These are phyloP conservation scores for Starmerella ratchasimensis DNA, from an alignment of 805 yeast species.

Conservation along the genomic window DNA sequence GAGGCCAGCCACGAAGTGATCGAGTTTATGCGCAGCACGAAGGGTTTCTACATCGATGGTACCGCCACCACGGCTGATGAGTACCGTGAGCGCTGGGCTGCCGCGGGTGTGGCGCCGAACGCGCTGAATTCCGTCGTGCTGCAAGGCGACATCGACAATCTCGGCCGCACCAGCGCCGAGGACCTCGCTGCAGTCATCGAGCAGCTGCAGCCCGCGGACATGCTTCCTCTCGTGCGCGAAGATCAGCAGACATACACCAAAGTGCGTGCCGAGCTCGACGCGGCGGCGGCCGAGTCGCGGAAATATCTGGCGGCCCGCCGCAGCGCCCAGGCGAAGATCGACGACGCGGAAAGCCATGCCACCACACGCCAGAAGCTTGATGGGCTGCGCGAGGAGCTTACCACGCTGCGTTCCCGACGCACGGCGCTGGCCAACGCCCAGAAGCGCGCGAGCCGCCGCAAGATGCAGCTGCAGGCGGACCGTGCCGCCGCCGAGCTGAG, in stretches of 20 bases:
- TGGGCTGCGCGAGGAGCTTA: slow-evolving; percentile 5
- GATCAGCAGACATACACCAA: slow-evolving; percentile 47
- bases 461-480: slow-evolving; percentile 2
- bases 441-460: slow-evolving; percentile 5
- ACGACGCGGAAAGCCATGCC: slow-evolving; percentile 35
- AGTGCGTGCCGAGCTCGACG: slow-evolving; percentile 40
- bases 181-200: slow-evolving; percentile 68
- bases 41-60: slow-evolving; percentile 11
- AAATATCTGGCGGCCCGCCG: slow-evolving; percentile 56
- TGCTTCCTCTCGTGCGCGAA: slow-evolving; percentile 60
- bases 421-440: slow-evolving; percentile 4
- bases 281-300: slow-evolving; percentile 49
- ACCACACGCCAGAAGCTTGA: slow-evolving; percentile 40
- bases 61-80: slow-evolving; percentile 24
- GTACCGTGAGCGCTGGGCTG: slow-evolving; percentile 52
- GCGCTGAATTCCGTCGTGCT: slow-evolving; percentile 87
- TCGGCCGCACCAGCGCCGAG: slow-evolving; percentile 72
- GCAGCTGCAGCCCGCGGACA: slow-evolving; percentile 32
- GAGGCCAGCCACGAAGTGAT: not conserved
- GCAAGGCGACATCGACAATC: slow-evolving; percentile 92
- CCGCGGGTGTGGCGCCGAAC: slow-evolving; percentile 70
- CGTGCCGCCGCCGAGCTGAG: slow-evolving; percentile 6
- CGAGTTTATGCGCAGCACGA: slow-evolving; percentile 13
- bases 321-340: slow-evolving; percentile 50
- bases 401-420: slow-evolving; percentile 6